These are phyloP conservation scores for Thermothielavioides terrestris DNA, from an alignment of 495 filamentous ascomycete genomes.

Conservation along the genomic window DNA sequence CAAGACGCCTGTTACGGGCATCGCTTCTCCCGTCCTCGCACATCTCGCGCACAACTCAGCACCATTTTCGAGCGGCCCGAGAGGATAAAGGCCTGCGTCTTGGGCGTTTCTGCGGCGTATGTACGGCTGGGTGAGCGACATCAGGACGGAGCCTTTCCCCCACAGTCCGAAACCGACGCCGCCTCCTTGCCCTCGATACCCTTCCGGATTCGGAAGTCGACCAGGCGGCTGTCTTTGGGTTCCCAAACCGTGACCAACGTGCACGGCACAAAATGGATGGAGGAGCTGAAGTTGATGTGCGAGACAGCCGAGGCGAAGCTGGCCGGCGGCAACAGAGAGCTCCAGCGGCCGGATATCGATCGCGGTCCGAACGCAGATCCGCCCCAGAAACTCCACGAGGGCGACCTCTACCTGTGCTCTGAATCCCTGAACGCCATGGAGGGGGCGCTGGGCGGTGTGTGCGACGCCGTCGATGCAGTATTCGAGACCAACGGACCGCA, in stretches of 20 bases:
- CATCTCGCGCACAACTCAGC: conserved; percentile 52
- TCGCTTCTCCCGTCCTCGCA: conserved; percentile 73
- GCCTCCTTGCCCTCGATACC: conserved; percentile 52
- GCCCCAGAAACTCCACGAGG: conserved; percentile 56
- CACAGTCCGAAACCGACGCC: conserved; percentile 44
- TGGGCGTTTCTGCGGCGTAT: conserved; percentile 82
- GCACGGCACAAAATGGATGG: conserved; percentile 84
- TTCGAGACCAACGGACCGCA: conserved; percentile 53
- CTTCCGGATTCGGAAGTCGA: conserved; percentile 72
- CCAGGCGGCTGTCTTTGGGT: conserved; percentile 52
- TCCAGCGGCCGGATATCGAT: conserved; percentile 50
- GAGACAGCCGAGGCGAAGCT: conserved; percentile 64
- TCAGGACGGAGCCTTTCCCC: conserved; percentile 57
- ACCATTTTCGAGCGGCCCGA: conserved; percentile 90
- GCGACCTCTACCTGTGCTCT: conserved; percentile 80
- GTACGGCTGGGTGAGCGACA: conserved; percentile 77
- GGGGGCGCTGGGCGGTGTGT: conserved; percentile 80
- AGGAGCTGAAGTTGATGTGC: conserved; percentile 79
- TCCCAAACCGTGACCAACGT: conserved; percentile 70
- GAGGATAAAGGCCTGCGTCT: conserved; percentile 71
- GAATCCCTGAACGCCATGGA: conserved; percentile 82
- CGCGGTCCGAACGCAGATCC: conserved; percentile 39
- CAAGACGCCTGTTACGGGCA: conserved; percentile 94
- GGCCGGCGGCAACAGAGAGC: conserved; percentile 63
- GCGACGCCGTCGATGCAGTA: conserved; percentile 82